phyloP scores from a whole-genome alignment of 2,329 filamentous ascomycete species.

The Paecilomyces dactylethromorphus region DNA sequence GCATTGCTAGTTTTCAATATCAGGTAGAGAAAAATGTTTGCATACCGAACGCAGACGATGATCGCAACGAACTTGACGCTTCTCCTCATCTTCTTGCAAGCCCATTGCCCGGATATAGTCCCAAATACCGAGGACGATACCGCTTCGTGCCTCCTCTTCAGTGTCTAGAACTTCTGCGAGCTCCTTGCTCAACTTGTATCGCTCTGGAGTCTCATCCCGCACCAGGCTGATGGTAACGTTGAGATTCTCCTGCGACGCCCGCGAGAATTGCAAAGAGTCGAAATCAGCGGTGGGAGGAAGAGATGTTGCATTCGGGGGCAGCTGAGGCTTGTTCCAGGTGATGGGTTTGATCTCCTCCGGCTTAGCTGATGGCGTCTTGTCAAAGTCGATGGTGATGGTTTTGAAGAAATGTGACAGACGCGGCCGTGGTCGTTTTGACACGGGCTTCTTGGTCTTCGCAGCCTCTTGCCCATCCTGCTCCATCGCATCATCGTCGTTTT shows the following conservation, averaged over 20 bases:
- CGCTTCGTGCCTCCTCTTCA: constrained; percentile 77
- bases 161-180: constrained; percentile 81
- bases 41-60: constrained; percentile 69
- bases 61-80: constrained; percentile 86
- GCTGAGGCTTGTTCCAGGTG: constrained; percentile 79
- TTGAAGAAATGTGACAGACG: constrained; percentile 47
- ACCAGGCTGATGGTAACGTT: constrained; percentile 85
- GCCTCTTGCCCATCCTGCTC: constrained; percentile 49
- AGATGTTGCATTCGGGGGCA: constrained; percentile 43
- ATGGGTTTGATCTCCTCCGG: constrained; percentile 46
- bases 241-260: constrained; percentile 84
- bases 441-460: constrained; percentile 21
- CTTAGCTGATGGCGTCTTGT: constrained; percentile 33
- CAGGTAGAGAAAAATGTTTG: constrained; percentile 5
- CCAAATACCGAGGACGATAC: constrained; percentile 87
- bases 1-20: background rate
- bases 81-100: constrained; percentile 90
- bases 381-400: constrained; percentile 46
- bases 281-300: constrained; percentile 68
- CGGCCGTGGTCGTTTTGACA: constrained; percentile 26
- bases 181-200: constrained; percentile 70
- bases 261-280: constrained; percentile 85
- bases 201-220: constrained; percentile 78
- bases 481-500: constrained; percentile 48
- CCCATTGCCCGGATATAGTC: constrained; percentile 84